Base-by-base conservation (phyloP, 2,329 filamentous ascomycete genomes). In the Diaporthe sp. region DNA sequence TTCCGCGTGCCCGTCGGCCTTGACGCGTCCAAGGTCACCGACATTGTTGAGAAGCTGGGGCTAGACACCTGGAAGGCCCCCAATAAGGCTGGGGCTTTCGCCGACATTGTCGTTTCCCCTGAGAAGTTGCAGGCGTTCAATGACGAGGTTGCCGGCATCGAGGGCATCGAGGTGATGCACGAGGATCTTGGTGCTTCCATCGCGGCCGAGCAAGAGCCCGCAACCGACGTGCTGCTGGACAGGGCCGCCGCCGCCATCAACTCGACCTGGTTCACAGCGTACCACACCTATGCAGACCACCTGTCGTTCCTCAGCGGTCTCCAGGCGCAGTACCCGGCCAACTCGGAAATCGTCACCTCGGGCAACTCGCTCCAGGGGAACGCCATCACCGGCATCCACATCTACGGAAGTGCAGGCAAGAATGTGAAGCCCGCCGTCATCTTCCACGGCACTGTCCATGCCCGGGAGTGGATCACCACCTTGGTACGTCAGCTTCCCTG, bases 301-400 rank as follows among this genome's bases (percentile, higher is more conserved):
- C 75, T 87, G 19, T 80, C 85, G 37, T 91, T 85, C 77, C 82
- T 90, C 39, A 79, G 81, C 0, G 86, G 88, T 62, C 80, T 92
- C 4, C 83, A 84, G n/a, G 78, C 82, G 0, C 77, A 82, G 1
- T 86, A 88, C 76, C 81, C 87, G 5, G 77, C 78, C 42, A 87
- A 88, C 76, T 84, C 89, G 0, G 85, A 88, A 75, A 81, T 90
- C n/a, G 84, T 91, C 49, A 85, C 83, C 9, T 83, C 86, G 3
- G 90, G 90, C 4, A 84, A 80, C 37, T 89, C 88, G 0, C 81
- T 84, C 46, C 81, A 88, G 71, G 87, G 87, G 3, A 84, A 87
- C 53, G 77, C 83, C 73, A 95, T 96, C 72, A 88, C 90, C 15
- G 94, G 92, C 0, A 83, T 92, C 57, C 90, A 91, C 76, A 84